Conservation (phyloP, 805 yeast genomes). For the Wickerhamiella occidentalis region DNA sequence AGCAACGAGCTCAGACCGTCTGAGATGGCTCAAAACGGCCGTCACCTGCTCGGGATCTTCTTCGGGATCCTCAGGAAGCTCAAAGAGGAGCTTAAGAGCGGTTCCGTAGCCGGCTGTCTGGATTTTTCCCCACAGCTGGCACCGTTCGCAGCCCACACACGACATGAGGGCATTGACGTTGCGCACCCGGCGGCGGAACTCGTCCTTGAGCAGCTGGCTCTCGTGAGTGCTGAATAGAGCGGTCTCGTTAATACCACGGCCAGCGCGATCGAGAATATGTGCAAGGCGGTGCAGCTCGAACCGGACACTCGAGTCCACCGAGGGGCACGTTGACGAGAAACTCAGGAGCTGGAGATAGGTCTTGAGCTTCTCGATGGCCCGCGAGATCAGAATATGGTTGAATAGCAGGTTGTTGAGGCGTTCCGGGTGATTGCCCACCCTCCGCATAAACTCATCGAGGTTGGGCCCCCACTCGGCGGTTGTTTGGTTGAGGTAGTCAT, state of each 20-base stretch:
- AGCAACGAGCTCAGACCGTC: constrained; percentile 78
- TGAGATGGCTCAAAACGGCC: constrained; percentile 43
- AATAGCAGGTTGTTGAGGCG: constrained; percentile 81
- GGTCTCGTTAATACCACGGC: constrained; percentile 39
- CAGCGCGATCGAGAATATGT: constrained; percentile 22
- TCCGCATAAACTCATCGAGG: constrained; percentile 64
- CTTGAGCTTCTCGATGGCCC: constrained; percentile 61
- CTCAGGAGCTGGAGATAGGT: constrained; percentile 40
- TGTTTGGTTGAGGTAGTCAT: constrained; percentile 59
- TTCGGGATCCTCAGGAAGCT: constrained; percentile 43
- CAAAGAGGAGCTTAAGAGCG: constrained; percentile 80
- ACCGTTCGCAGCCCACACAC: constrained; percentile 96
- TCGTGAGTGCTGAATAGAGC: constrained; percentile 33
- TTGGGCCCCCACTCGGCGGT: constrained; percentile 80
- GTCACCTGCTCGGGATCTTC: constrained; percentile 34
- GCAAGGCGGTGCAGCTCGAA: constrained; percentile 33
- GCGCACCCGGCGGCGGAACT: constrained; percentile 72
- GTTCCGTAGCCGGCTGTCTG: constrained; percentile 98
- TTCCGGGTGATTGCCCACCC: constrained; percentile 85
- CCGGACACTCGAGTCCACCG: constrained; percentile 37
- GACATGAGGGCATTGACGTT: constrained; percentile 92
- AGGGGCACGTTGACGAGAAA: constrained; percentile 34
- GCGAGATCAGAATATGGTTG: constrained; percentile 77
- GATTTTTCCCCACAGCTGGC: constrained; percentile 95
- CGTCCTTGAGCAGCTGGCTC: constrained; percentile 53